phyloP scores from a whole-genome alignment of 2,329 filamentous ascomycete species.

The Hysterium pulicare region DNA sequence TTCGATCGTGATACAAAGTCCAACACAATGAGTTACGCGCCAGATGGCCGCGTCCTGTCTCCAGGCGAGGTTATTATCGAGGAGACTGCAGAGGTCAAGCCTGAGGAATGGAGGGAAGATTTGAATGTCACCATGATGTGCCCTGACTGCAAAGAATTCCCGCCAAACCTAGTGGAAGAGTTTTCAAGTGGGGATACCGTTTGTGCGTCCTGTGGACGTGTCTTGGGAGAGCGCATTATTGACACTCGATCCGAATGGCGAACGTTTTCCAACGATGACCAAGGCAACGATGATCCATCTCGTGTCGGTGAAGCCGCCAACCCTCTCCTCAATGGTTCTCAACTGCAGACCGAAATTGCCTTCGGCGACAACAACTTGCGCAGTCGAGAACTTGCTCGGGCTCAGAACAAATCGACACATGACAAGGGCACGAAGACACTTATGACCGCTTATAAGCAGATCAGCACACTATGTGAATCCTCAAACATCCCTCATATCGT shows the following conservation, averaged over 20 bases:
- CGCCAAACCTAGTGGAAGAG: slow-evolving; percentile 91
- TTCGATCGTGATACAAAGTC: background rate
- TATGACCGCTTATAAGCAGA: slow-evolving; percentile 81
- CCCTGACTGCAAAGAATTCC: slow-evolving; percentile 83
- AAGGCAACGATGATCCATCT: slow-evolving; percentile 92
- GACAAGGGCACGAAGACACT: slow-evolving; percentile 83
- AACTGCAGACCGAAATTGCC: slow-evolving; percentile 83
- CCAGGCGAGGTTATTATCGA: slow-evolving; percentile 44
- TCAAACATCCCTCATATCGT: slow-evolving; percentile 68
- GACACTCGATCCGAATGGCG: slow-evolving; percentile 98
- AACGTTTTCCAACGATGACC: slow-evolving; percentile 97
- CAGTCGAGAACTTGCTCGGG: slow-evolving; percentile 72
- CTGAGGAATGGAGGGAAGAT: slow-evolving; percentile 69
- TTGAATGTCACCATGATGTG: slow-evolving; percentile 83
- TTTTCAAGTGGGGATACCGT: slow-evolving; percentile 91
- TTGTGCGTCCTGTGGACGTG: slow-evolving; percentile 85
- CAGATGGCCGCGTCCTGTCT: slow-evolving; percentile 38
- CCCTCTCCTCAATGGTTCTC: slow-evolving; percentile 82
- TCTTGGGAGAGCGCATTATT: slow-evolving; percentile 85
- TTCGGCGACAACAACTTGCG: slow-evolving; percentile 72
- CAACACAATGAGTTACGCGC: slow-evolving; percentile 27
- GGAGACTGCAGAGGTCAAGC: slow-evolving; percentile 27
- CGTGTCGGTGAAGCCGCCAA: slow-evolving; percentile 96
- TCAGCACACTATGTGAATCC: slow-evolving; percentile 75
- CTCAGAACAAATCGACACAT: slow-evolving; percentile 75